Evolutionary conservation across 495 filamentous ascomycete genomes (phyloP).

Genomic region (Clavariopsis aquatica): DNA sequence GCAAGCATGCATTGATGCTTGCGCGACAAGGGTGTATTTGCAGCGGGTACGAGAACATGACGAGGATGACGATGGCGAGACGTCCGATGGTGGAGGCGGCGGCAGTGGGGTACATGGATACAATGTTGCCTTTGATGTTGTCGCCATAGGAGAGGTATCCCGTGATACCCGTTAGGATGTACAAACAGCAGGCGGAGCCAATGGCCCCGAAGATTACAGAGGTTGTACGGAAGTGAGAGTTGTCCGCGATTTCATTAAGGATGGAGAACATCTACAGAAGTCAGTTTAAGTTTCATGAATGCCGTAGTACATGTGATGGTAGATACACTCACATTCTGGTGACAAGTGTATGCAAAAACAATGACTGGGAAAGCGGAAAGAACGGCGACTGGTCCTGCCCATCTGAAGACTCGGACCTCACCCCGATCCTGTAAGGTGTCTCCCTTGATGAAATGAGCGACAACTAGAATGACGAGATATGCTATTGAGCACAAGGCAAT

Average conservation of each 20-base stretch:
- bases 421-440: slow-evolving; percentile 73
- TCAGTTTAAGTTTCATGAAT: not conserved
- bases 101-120: slow-evolving; percentile 84
- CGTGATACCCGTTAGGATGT: slow-evolving; percentile 88
- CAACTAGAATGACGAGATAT: slow-evolving; percentile 86
- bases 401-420: slow-evolving; percentile 68
- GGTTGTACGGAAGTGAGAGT: slow-evolving; percentile 78
- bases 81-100: slow-evolving; percentile 86
- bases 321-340: slow-evolving; percentile 75
- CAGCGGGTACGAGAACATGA: slow-evolving; percentile 94
- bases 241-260: slow-evolving; percentile 88
- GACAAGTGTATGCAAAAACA: slow-evolving; percentile 97
- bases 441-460: slow-evolving; percentile 81
- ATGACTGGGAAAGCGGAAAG: slow-evolving; percentile 90
- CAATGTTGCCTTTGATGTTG: slow-evolving; percentile 84
- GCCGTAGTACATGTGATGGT: too few species aligned
- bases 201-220: slow-evolving; percentile 79
- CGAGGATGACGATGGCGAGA: slow-evolving; percentile 91
- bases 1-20: slow-evolving; percentile 85
- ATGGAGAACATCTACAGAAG: slow-evolving; percentile 89
- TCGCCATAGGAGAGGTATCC: slow-evolving; percentile 94
- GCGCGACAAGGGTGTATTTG: slow-evolving; percentile 95
- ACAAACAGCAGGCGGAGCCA: slow-evolving; percentile 75
- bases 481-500: slow-evolving; percentile 89
- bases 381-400: slow-evolving; percentile 74